Base-by-base conservation (phyloP, 805 yeast species). In the Nakazawaea populi region DNA sequence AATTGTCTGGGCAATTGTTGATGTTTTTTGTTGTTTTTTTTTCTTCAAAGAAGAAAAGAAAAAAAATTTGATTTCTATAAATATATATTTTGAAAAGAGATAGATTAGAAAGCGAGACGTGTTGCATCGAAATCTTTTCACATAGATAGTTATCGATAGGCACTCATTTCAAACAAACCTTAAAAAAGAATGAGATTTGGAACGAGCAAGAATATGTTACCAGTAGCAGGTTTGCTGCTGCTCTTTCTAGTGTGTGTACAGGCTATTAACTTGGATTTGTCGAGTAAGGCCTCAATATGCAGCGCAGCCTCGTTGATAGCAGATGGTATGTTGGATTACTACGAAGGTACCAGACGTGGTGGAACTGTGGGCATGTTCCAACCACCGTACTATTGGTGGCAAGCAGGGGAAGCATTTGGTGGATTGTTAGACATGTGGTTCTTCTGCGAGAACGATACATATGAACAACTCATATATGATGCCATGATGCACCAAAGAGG, bases 381-480 rank as follows among this genome's bases (percentile, higher is more conserved):
- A 10, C 71, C 75, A 62, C 98, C 98, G 0, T 91, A 92, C 74
- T 92, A 92, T 75, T 92, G 98, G 99, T 91, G 97, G 97, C 89
- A 90, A 70, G 96, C 97, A 8, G 98, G 98, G 57, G 96, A 91
- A 54, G 96, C 92, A 1, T 89, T 90, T 88, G 96, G 96, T 7
- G 75, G 87, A 18, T 71, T 92, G 76, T 62, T 92, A 42, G 97
- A 90, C 65, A 85, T 87, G 67, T 76, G 89, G 70, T 82, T 64
- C 57, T 84, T 75, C 63, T 80, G 88, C 65, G 78, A 84, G 38
- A 86, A 91, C 64, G 77, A 76, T 55, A 80, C 91, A 1, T 87
- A 80, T 59, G 85, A 77, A 42, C 73, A 74, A 10, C 52, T 76
- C 37, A 75, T 89, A 49, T 75, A 77, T 59, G 71, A 75, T 37